Percentiles rank a stretch among this genome's conserved stretches.
phyloP scores from a whole-genome alignment of 2,329 filamentous ascomycete species.

The Trichoderma citrinoviride region DNA sequence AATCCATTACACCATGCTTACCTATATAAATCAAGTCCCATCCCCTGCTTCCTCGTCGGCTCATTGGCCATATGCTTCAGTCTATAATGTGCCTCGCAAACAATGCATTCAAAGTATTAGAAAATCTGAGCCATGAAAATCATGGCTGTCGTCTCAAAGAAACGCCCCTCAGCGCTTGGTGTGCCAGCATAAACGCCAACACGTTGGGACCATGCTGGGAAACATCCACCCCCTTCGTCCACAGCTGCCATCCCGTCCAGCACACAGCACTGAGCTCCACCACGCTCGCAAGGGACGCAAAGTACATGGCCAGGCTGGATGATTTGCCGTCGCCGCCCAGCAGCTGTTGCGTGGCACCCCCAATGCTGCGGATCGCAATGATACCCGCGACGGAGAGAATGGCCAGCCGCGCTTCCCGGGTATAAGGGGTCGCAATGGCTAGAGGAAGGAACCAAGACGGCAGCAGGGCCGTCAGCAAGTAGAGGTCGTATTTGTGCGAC shows the following conservation, averaged over 20 bases:
- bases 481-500: constrained; percentile 25
- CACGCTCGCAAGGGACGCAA: constrained; percentile 33
- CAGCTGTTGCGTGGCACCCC: constrained; percentile 27
- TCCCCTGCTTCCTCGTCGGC: background rate
- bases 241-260: constrained; percentile 36
- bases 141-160: background rate
- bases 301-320: constrained; percentile 27
- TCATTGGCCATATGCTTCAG: background rate
- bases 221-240: constrained; percentile 28
- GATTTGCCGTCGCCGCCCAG: background rate
- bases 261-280: constrained; percentile 35
- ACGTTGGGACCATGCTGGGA: constrained; percentile 31
- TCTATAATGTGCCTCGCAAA: background rate
- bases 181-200: constrained; percentile 34
- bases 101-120: background rate
- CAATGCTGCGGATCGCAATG: constrained; percentile 33
- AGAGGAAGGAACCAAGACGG: constrained; percentile 31
- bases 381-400: constrained; percentile 31
- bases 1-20: too few species aligned
- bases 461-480: constrained; percentile 27
- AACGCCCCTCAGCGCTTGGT: constrained; percentile 25
- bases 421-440: constrained; percentile 27
- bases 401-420: constrained; percentile 30
- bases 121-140: background rate
- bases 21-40: too few species aligned